These are phyloP conservation scores for Typha latifolia DNA, from an alignment of 176 grass and related monocot species.

Conservation along the genomic window DNA sequence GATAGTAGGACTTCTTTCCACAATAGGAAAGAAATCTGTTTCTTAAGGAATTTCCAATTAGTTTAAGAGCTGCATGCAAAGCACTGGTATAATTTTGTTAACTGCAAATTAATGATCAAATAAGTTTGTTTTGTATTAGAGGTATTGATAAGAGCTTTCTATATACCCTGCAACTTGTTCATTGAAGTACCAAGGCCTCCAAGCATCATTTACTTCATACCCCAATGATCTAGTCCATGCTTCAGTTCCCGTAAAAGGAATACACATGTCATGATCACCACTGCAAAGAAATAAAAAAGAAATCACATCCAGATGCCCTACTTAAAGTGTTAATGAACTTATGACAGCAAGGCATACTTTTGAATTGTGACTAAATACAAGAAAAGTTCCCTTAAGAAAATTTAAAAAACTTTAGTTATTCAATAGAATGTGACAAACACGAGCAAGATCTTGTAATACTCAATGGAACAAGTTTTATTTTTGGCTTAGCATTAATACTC, in stretches of 20 bases:
- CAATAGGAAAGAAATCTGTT: background rate
- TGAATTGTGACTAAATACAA: too few relatives aligned
- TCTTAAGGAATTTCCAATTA: background rate
- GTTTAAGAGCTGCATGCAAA: background rate
- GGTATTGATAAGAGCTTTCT: background rate
- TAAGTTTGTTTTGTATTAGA: background rate
- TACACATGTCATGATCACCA: slow-evolving; percentile 95
- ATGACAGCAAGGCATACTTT: background rate
- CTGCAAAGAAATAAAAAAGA: slow-evolving; percentile 27
- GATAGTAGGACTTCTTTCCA: background rate
- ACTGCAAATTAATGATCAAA: background rate
- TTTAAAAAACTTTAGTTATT: too few relatives aligned
- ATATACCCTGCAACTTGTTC: slow-evolving; percentile 82
- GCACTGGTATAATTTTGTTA: background rate
- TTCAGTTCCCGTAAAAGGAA: slow-evolving; percentile 70
- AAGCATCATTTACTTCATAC: slow-evolving; percentile 55
- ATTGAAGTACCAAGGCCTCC: slow-evolving; percentile 57
- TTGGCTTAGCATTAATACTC: too few relatives aligned
- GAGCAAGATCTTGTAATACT: too few relatives aligned
- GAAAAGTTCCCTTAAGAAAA: too few relatives aligned
- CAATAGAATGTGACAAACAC: too few relatives aligned
- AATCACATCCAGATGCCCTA: background rate
- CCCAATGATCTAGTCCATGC: slow-evolving; percentile 78
- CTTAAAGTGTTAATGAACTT: background rate
- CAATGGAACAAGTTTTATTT: too few relatives aligned